These are phyloP conservation scores for Erysimum cheiranthoides DNA, from an alignment of 345 rosid genomes.

Conservation along the genomic window DNA sequence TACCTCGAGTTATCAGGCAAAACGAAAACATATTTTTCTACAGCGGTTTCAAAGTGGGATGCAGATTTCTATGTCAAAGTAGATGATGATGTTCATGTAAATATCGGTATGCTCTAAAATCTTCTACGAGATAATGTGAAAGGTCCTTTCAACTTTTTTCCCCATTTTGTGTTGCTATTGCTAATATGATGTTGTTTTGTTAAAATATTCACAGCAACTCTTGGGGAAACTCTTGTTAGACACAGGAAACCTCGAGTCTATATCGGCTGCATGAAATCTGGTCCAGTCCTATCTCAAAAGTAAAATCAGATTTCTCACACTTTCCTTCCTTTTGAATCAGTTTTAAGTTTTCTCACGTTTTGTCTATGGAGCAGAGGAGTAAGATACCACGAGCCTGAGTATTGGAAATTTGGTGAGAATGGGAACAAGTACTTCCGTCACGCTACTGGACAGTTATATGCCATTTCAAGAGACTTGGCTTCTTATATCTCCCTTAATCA, in stretches of 20 bases:
- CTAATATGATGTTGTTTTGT: background rate
- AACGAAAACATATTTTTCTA: constrained; percentile 56
- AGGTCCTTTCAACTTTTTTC: background rate
- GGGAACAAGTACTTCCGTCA: constrained; percentile 95
- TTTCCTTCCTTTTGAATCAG: constrained; percentile 1
- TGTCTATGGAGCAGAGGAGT: constrained; percentile 66
- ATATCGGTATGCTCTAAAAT: constrained; percentile 58
- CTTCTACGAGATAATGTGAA: background rate
- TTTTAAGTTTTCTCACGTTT: background rate
- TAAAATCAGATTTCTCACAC: constrained; percentile 39
- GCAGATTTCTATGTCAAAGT: constrained; percentile 78
- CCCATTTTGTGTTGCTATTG: constrained; percentile 9
- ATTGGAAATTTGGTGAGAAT: constrained; percentile 97
- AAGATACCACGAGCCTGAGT: constrained; percentile 92
- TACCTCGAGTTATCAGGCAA: constrained; percentile 58
- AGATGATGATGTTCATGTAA: constrained; percentile 80
- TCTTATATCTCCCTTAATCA: constrained; percentile 82
- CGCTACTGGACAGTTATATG: constrained; percentile 94
- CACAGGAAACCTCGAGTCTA: constrained; percentile 81
- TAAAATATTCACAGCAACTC: constrained; percentile 40
- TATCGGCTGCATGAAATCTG: constrained; percentile 98
- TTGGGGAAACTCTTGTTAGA: constrained; percentile 69
- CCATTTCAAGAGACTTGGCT: constrained; percentile 91
- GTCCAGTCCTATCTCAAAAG: constrained; percentile 93
- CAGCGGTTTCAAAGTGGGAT: constrained; percentile 68